Percentiles rank a stretch among this genome's conserved stretches.
phyloP scores from a whole-genome alignment of 176 grass and related monocot species.

The Dendrocalamus sinicus region DNA sequence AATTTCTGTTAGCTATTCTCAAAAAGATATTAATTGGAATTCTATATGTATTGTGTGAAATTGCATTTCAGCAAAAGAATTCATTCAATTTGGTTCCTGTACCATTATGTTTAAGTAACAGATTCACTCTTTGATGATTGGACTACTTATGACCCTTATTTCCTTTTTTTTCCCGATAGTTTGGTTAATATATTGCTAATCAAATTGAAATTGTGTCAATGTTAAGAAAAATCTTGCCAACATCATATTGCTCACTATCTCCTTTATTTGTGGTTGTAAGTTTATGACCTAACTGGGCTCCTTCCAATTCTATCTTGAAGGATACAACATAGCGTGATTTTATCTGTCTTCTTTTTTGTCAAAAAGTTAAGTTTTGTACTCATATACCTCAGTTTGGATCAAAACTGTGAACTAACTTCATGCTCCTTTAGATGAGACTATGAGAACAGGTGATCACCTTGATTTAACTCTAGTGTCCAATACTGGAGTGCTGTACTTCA shows the following conservation, averaged over 20 bases:
- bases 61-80: background rate
- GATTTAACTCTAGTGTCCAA: constrained; percentile 8
- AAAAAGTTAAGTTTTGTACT: background rate
- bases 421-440: background rate
- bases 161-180: background rate
- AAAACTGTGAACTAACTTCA: background rate
- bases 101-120: background rate
- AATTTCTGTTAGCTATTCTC: background rate
- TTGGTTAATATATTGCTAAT: background rate
- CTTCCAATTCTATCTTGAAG: background rate
- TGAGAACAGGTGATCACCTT: background rate
- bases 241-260: background rate
- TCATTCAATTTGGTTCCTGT: background rate
- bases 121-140: background rate
- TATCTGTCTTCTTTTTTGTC: background rate
- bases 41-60: background rate
- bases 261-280: background rate
- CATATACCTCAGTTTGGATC: constrained; percentile 12
- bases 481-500: background rate
- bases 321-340: background rate
- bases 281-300: background rate
- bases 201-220: background rate
- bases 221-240: background rate
- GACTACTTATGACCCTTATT: background rate
- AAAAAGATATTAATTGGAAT: background rate